Percentiles rank a stretch among this genome's conserved stretches.
phyloP scores from a whole-genome alignment of 495 filamentous ascomycete genomes.

The Tuber borchii region DNA sequence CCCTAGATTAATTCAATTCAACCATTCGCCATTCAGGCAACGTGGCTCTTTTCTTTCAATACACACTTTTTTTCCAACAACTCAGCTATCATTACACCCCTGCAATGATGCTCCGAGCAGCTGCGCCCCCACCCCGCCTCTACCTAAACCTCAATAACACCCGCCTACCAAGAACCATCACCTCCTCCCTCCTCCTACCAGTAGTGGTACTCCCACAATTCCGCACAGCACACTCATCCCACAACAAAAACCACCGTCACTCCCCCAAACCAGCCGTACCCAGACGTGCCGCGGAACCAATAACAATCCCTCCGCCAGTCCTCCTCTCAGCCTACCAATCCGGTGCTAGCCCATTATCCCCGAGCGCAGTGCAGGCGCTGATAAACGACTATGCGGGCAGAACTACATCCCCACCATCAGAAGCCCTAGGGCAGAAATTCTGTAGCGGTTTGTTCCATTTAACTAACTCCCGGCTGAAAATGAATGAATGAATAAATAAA shows the following conservation, averaged over 20 bases:
- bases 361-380: conserved; percentile 16
- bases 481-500: background rate
- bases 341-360: conserved; percentile 23
- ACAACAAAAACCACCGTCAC: background rate
- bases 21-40: background rate
- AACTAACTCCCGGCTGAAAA: background rate
- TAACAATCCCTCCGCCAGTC: conserved; percentile 18
- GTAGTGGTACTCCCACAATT: background rate
- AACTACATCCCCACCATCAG: conserved; percentile 14
- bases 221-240: background rate
- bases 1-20: background rate
- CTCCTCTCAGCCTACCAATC: conserved; percentile 31
- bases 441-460: conserved; percentile 20
- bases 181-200: background rate
- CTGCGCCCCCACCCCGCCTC: background rate
- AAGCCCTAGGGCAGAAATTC: conserved; percentile 14
- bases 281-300: background rate
- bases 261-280: background rate
- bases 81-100: background rate
- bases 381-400: conserved; percentile 26
- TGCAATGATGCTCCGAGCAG: background rate
- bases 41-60: background rate
- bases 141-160: background rate
- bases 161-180: background rate
- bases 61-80: background rate